Percentiles rank a stretch among this genome's conserved stretches.
phyloP scores from a whole-genome alignment of 352 stramenopile species.

The Phytophthora nicotianae region DNA sequence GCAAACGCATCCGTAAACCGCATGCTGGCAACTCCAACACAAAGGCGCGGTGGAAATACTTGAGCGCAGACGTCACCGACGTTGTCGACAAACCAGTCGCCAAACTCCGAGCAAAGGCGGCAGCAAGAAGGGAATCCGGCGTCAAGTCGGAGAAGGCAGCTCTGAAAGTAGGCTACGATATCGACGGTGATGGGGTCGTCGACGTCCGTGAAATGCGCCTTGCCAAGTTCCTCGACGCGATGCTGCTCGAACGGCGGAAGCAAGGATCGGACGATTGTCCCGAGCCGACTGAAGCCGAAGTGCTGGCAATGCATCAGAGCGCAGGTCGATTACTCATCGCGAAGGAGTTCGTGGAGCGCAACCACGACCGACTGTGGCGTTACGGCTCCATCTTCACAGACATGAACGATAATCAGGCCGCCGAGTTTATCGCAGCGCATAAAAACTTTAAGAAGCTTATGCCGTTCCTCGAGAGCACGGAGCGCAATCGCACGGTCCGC shows the following conservation, averaged over 20 bases:
- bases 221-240: conserved; percentile 63
- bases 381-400: conserved; percentile 71
- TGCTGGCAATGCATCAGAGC: conserved; percentile 53
- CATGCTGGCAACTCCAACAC: conserved; percentile 55
- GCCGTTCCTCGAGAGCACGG: conserved; percentile 60
- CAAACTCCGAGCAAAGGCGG: conserved; percentile 20
- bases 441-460: conserved; percentile 74
- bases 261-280: conserved; percentile 18
- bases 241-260: conserved; percentile 45
- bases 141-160: conserved; percentile 6
- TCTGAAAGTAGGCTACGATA: conserved; percentile 52
- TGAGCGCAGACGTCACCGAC: conserved; percentile 53
- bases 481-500: conserved; percentile 62
- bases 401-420: conserved; percentile 62
- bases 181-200: conserved; percentile 67
- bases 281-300: conserved; percentile 36
- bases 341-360: conserved; percentile 74
- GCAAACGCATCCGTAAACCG: conserved; percentile 63
- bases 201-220: conserved; percentile 73
- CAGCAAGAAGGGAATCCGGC: conserved; percentile 10
- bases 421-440: conserved; percentile 65
- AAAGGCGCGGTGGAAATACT: conserved; percentile 57
- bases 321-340: conserved; percentile 64
- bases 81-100: conserved; percentile 33
- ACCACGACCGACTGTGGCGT: conserved; percentile 66